Evolutionary conservation across 2,329 filamentous ascomycete genomes (phyloP).

Genomic region (Colletotrichum destructivum): DNA sequence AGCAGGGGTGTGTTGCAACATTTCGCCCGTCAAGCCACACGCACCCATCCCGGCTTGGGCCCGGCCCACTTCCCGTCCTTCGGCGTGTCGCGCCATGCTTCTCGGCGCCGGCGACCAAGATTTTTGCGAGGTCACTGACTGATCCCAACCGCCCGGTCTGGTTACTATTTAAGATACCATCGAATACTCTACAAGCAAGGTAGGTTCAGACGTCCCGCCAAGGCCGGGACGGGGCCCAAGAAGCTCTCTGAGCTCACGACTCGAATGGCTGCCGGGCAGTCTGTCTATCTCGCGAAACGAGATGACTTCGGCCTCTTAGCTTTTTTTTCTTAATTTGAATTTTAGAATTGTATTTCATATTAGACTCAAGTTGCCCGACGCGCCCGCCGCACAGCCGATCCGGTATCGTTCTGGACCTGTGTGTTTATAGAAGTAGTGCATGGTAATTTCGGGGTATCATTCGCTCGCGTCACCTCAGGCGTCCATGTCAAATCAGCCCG

Average conservation of each 20-base stretch:
- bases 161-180: neutral
- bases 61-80: conserved; percentile 29
- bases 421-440: neutral
- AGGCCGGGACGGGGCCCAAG: neutral
- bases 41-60: neutral
- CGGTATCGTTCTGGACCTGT: conserved; percentile 25
- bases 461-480: conserved; percentile 20
- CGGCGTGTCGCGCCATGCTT: conserved; percentile 20
- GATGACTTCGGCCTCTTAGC: neutral
- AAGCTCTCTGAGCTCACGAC: neutral
- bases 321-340: neutral
- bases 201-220: neutral
- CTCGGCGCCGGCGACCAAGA: neutral
- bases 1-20: neutral
- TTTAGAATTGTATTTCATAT: conserved; percentile 16
- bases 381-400: conserved; percentile 9
- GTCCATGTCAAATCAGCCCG: conserved; percentile 4
- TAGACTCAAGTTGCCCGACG: conserved; percentile 15
- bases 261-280: neutral
- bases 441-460: conserved; percentile 41
- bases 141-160: neutral
- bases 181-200: neutral
- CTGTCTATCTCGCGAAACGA: neutral
- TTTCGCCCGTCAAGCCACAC: neutral
- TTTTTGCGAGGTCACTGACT: neutral